phyloP scores from a whole-genome alignment of 2,329 filamentous ascomycete genomes.

The Penicillium sp. region DNA sequence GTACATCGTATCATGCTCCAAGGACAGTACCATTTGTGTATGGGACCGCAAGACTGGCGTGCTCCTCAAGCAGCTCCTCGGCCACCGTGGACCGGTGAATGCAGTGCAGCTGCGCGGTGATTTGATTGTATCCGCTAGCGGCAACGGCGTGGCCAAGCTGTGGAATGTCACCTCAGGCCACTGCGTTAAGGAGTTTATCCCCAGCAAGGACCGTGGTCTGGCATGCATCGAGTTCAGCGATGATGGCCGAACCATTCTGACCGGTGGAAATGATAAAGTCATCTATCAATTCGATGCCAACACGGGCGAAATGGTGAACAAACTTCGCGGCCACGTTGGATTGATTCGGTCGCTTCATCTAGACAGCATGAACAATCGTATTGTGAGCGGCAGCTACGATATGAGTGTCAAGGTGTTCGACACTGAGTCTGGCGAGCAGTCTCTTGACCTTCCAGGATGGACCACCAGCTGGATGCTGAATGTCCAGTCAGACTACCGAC shows the following conservation, averaged over 20 bases:
- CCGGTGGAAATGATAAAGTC: constrained; percentile 89
- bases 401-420: constrained; percentile 94
- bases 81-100: constrained; percentile 90
- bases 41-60: constrained; percentile 82
- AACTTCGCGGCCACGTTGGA: constrained; percentile 77
- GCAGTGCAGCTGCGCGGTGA: constrained; percentile 93
- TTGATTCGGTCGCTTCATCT: constrained; percentile 89
- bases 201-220: constrained; percentile 84
- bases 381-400: constrained; percentile 92
- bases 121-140: constrained; percentile 87
- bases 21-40: constrained; percentile 89
- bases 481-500: constrained; percentile 90
- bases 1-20: constrained; percentile 95
- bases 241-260: constrained; percentile 88
- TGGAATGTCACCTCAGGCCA: constrained; percentile 91
- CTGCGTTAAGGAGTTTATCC: constrained; percentile 86
- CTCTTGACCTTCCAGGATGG: constrained; percentile 89
- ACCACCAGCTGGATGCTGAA: constrained; percentile 95
- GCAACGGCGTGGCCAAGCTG: constrained; percentile 87
- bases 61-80: constrained; percentile 73
- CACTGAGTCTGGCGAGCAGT: constrained; percentile 71
- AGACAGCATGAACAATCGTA: constrained; percentile 77
- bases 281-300: constrained; percentile 96
- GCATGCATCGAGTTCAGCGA: constrained; percentile 96
- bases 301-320: constrained; percentile 77